Evolutionary conservation across 2,329 filamentous ascomycete genomes (phyloP).

Genomic region (Colletotrichum viniferum): DNA sequence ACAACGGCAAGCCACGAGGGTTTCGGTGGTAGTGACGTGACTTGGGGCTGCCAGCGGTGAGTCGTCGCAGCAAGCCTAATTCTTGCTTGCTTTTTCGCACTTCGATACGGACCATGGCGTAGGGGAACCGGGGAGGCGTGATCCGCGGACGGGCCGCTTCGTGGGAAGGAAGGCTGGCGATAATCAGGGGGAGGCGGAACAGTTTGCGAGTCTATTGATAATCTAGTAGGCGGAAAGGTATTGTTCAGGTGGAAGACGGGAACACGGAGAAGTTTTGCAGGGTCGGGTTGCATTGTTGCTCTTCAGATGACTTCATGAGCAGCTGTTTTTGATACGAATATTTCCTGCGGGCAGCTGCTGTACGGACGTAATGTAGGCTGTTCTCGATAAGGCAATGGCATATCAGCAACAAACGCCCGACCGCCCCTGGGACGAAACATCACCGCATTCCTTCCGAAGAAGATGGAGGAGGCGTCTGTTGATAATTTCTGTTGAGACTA

Average conservation of each 20-base stretch:
- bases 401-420: neutral
- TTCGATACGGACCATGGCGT: neutral
- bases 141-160: neutral
- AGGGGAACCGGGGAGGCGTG: neutral
- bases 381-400: neutral
- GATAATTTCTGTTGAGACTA: neutral
- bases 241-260: neutral
- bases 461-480: neutral
- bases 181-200: neutral
- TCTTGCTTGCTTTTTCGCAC: neutral
- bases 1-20: neutral
- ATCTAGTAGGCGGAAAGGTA: neutral
- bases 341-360: neutral
- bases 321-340: neutral
- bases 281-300: neutral
- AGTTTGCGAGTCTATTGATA: neutral
- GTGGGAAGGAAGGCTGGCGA: neutral
- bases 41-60: neutral
- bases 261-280: neutral
- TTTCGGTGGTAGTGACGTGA: neutral
- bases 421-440: neutral
- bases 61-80: neutral
- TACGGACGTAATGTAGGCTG: conserved; percentile 4
- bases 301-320: neutral
- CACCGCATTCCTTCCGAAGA: neutral